A percentile compares a stretch with the other conserved stretches of the same genome.
Conservation (phyloP, 2,329 filamentous ascomycete genomes). For the Fusarium falciforme region DNA sequence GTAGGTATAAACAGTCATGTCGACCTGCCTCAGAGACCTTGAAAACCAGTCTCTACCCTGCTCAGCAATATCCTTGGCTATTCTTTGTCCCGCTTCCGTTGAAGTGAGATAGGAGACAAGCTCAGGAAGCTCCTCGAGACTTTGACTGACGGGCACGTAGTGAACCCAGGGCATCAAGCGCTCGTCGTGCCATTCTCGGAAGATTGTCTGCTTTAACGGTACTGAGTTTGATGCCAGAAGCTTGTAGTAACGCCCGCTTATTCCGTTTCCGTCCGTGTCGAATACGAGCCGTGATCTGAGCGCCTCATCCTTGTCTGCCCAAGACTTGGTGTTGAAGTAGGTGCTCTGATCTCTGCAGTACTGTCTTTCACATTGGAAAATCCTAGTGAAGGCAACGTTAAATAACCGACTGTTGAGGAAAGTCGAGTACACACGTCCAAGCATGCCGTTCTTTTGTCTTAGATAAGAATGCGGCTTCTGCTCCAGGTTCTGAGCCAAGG, state of each 20-base stretch:
- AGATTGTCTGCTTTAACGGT: slow-evolving; percentile 63
- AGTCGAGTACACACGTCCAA: slow-evolving; percentile 35
- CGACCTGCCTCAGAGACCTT: slow-evolving; percentile 65
- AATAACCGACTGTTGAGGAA: slow-evolving; percentile 55
- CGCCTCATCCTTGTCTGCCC: slow-evolving; percentile 50
- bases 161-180: slow-evolving; percentile 67
- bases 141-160: slow-evolving; percentile 64
- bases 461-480: slow-evolving; percentile 49
- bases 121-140: slow-evolving; percentile 64
- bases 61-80: slow-evolving; percentile 64
- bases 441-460: slow-evolving; percentile 20
- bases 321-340: slow-evolving; percentile 46
- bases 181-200: slow-evolving; percentile 70
- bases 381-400: slow-evolving; percentile 57
- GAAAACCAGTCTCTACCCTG: slow-evolving; percentile 65
- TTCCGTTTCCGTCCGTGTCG: slow-evolving; percentile 67
- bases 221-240: slow-evolving; percentile 59
- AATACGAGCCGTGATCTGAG: slow-evolving; percentile 57
- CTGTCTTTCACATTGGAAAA: slow-evolving; percentile 57
- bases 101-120: slow-evolving; percentile 59
- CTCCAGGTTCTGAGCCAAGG: slow-evolving; percentile 49
- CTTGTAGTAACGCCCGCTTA: slow-evolving; percentile 64
- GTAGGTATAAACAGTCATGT: slow-evolving; percentile 71
- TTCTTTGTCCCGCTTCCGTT: slow-evolving; percentile 57
- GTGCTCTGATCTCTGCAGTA: slow-evolving; percentile 51